Conservation (phyloP, 306 rosid species). For the Vigna nakashimae region DNA sequence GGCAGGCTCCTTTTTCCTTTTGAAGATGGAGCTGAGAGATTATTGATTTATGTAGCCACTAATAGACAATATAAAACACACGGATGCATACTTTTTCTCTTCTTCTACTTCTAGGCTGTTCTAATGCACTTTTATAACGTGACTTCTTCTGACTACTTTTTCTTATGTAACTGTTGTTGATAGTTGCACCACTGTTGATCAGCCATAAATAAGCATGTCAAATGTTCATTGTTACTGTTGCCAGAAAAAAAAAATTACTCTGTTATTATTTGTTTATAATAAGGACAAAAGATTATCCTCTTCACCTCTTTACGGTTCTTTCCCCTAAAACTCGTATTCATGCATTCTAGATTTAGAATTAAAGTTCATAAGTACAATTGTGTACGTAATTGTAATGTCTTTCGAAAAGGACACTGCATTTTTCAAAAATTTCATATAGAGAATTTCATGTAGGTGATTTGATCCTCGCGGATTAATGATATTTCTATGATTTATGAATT, state of each 20-base stretch:
- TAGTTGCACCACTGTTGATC: conserved; percentile 40
- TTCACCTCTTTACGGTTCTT: not conserved
- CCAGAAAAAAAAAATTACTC: not conserved
- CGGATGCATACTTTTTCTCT: not conserved
- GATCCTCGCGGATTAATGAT: not conserved
- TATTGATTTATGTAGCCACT: conserved; percentile 13
- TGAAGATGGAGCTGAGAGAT: not conserved
- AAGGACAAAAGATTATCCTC: not conserved
- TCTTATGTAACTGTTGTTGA: conserved; percentile 31
- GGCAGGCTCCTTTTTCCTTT: conserved; percentile 17
- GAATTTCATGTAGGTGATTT: not conserved
- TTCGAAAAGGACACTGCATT: not conserved
- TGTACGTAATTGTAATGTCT: not conserved
- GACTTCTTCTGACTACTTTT: conserved; percentile 32
- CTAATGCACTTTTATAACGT: conserved; percentile 2
- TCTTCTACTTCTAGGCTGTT: not conserved
- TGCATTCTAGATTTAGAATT: not conserved
- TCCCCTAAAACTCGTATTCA: not conserved
- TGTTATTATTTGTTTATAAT: no score
- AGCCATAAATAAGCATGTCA: conserved; percentile 46
- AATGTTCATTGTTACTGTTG: conserved; percentile 35
- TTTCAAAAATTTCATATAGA: not conserved
- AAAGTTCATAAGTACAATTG: not conserved
- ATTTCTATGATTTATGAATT: not conserved
- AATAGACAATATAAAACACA: not conserved